A percentile compares a stretch with the other conserved stretches of the same genome.
These are phyloP conservation scores for Psidium guajava DNA, from an alignment of 345 rosid genomes.

Conservation along the genomic window DNA sequence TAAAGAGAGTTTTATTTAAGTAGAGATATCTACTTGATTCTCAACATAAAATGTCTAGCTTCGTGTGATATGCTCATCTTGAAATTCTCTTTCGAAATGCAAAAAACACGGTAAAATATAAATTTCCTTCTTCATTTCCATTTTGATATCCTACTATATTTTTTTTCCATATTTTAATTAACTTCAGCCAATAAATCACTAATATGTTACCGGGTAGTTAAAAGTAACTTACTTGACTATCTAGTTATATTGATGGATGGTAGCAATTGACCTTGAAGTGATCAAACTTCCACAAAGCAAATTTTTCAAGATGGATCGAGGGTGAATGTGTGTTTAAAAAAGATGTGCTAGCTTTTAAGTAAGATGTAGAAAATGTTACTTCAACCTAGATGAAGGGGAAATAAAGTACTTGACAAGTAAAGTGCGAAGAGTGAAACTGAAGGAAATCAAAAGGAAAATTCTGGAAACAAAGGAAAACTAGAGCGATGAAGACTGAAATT, in stretches of 20 bases:
- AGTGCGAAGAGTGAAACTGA: not conserved
- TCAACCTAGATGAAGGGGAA: not conserved
- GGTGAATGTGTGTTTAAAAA: not conserved
- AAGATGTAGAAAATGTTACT: not conserved
- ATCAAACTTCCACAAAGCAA: not conserved
- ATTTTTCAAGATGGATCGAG: not conserved
- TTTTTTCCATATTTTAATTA: not conserved
- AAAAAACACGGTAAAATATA: too few relatives aligned
- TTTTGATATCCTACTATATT: too few relatives aligned
- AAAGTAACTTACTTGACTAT: too few relatives aligned
- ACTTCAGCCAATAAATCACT: not conserved
- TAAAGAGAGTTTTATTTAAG: too few relatives aligned
- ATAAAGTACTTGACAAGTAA: not conserved
- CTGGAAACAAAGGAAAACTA: not conserved
- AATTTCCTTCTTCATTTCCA: too few relatives aligned
- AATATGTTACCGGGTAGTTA: not conserved
- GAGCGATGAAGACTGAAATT: not conserved
- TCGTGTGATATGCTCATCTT: too few relatives aligned
- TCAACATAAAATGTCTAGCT: too few relatives aligned
- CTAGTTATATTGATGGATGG: not conserved
- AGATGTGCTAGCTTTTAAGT: too few relatives aligned
- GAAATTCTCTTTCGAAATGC: too few relatives aligned
- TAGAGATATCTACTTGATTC: too few relatives aligned
- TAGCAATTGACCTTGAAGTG: not conserved
- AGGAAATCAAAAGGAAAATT: not conserved